A percentile compares a stretch with the other conserved stretches of the same genome.
These are phyloP conservation scores for Ophiocordyceps camponoti-leonardi DNA, from an alignment of 2,329 filamentous ascomycete genomes.

Conservation along the genomic window DNA sequence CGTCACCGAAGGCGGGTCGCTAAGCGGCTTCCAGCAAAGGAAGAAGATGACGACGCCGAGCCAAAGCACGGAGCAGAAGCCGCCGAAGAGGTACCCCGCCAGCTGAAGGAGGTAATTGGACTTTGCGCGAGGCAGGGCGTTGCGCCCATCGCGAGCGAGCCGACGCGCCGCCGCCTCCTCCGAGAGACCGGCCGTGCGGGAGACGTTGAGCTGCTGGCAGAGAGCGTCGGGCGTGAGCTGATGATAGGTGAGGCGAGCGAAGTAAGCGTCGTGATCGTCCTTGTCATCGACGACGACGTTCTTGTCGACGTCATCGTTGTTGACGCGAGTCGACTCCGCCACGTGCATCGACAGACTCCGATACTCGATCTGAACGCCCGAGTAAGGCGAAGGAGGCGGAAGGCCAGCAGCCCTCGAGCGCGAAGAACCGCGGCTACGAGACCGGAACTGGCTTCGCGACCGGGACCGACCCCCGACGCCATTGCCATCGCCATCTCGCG, in stretches of 20 bases:
- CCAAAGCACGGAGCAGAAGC: slow-evolving; percentile 29
- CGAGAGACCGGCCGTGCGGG: slow-evolving; percentile 16
- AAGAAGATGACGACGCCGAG: slow-evolving; percentile 29
- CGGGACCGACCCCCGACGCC: background rate
- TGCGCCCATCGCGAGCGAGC: slow-evolving; percentile 22
- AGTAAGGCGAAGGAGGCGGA: slow-evolving; percentile 13
- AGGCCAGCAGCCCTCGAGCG: background rate
- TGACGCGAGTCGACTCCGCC: slow-evolving; percentile 16
- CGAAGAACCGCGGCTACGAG: background rate
- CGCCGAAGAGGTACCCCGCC: slow-evolving; percentile 25
- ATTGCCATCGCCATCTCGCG: background rate
- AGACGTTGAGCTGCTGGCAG: slow-evolving; percentile 22
- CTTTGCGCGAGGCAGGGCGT: slow-evolving; percentile 22
- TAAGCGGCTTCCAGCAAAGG: slow-evolving; percentile 28
- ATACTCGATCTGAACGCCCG: slow-evolving; percentile 21
- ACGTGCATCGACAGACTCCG: slow-evolving; percentile 23
- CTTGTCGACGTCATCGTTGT: slow-evolving; percentile 6
- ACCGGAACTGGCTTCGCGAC: background rate
- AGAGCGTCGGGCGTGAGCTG: slow-evolving; percentile 15
- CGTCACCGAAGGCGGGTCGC: slow-evolving; percentile 22
- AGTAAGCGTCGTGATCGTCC: slow-evolving; percentile 22
- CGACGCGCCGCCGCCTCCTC: slow-evolving; percentile 14
- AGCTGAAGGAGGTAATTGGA: slow-evolving; percentile 24
- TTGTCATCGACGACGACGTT: slow-evolving; percentile 5
- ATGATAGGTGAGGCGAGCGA: slow-evolving; percentile 21